Base-by-base conservation (phyloP, 2,329 filamentous ascomycete genomes). In the Fusarium proliferatum region DNA sequence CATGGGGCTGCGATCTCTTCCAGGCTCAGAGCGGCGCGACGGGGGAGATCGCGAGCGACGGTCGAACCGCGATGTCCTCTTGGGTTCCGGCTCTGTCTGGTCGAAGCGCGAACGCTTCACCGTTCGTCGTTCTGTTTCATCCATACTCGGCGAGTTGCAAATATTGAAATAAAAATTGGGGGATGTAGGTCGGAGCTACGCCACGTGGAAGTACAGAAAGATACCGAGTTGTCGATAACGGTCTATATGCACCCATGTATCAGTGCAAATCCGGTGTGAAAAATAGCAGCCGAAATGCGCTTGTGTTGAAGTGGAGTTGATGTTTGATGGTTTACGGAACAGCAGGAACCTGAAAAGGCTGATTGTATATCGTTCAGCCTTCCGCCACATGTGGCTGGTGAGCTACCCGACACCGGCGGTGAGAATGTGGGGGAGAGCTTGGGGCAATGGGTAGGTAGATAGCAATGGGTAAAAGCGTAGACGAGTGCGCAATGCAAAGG, bases 71-170 rank as follows among this genome's bases (percentile, higher is more conserved):
- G 95, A 97, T 48, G 88, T 80, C 76, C 91, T 88, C 79, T 91
- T 92, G 64, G 93, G 90, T 79, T 96, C 94, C 10, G 93, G 91
- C 81, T 96, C 94, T 52, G 91, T 96, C 83, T 97, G 94, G 81
- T 98, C 96, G 84, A 98, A 98, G 82, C 96, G 94, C 80, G 95
- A 97, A 71, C 95, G 93, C 87, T 97, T 97, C 69, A 87, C 86
- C 69, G 86, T 87, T 71, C 91, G 90, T 80, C 91, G 89, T 76
- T 95, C 93, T 72, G 92, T 88, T 78, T 96, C 94, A 75, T 93
- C 90, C 94, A 97, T 73, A 59, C 49, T 55, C 59, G 61, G 61
- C 60, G 42, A 71, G 36, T 46, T 65, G 30, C 42, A 53, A 61
- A 56, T 39, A 43, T 72, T 45, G 39, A 49, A 26, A 41, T 51